phyloP scores from a whole-genome alignment of 768 basidiomycete species.

The Mycena galericulata region DNA sequence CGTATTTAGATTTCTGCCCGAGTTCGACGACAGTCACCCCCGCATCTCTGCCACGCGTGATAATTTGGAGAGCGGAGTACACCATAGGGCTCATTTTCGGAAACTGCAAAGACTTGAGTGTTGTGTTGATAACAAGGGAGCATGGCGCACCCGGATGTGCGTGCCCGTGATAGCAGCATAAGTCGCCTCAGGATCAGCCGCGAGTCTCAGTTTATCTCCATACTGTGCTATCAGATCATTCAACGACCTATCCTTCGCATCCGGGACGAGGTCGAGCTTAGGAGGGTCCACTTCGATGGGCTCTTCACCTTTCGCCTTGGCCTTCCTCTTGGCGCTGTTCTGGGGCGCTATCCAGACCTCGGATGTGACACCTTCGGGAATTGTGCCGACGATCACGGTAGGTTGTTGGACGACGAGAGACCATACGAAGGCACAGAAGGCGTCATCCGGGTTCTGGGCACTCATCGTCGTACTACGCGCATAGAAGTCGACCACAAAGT shows the following conservation, averaged over 20 bases:
- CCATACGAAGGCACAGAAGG: slow-evolving; percentile 87
- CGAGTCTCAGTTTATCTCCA: slow-evolving; percentile 76
- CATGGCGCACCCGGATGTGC: slow-evolving; percentile 76
- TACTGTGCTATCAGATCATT: slow-evolving; percentile 67
- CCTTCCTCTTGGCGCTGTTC: slow-evolving; percentile 73
- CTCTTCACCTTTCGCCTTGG: slow-evolving; percentile 66
- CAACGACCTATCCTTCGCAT: slow-evolving; percentile 66
- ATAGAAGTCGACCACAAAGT: slow-evolving; percentile 80
- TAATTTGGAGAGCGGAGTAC: slow-evolving; percentile 84
- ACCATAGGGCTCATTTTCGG: slow-evolving; percentile 88
- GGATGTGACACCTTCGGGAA: slow-evolving; percentile 67
- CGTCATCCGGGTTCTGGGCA: slow-evolving; percentile 76
- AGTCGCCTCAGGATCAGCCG: slow-evolving; percentile 78
- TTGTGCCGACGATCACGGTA: slow-evolving; percentile 78
- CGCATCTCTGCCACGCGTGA: slow-evolving; percentile 82
- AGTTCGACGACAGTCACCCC: slow-evolving; percentile 86
- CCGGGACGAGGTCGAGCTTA: slow-evolving; percentile 63
- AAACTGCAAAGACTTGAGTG: slow-evolving; percentile 57
- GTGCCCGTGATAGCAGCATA: slow-evolving; percentile 88
- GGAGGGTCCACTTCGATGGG: slow-evolving; percentile 55
- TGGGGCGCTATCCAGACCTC: slow-evolving; percentile 88
- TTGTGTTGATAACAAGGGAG: not conserved
- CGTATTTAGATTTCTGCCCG: slow-evolving; percentile 82
- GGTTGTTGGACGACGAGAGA: slow-evolving; percentile 81
- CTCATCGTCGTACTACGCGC: slow-evolving; percentile 51